Conservation (phyloP, 805 yeast species). For the Scheffersomyces coipomensis region DNA sequence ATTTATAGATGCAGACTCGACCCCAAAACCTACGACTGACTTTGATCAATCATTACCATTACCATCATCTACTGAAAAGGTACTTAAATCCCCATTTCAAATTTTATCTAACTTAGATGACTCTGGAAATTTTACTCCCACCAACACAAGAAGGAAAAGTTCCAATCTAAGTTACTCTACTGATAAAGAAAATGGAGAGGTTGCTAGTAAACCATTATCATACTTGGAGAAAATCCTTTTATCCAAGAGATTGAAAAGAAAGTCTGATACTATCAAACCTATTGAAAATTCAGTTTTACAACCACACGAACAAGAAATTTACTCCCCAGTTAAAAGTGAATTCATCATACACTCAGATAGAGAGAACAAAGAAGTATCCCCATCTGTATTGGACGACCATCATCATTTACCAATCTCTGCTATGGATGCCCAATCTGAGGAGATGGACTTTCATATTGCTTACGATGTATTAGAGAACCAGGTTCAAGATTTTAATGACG, state of each 20-base stretch:
- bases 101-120: no score
- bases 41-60: slow-evolving; percentile 29
- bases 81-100: slow-evolving; percentile 1
- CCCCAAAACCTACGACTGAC: slow-evolving; percentile 12
- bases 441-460: not conserved
- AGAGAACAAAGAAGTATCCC: no score
- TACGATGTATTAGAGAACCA: not conserved
- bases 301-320: no score
- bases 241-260: slow-evolving; percentile 4
- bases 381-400: no score
- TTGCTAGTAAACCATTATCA: slow-evolving; percentile 12
- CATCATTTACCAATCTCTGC: no score
- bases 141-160: no score
- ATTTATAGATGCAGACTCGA: slow-evolving; percentile 5
- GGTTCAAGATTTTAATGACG: not conserved
- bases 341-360: no score
- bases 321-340: no score
- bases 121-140: no score
- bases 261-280: no score
- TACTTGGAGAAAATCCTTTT: slow-evolving; percentile 32
- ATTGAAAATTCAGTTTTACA: no score
- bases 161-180: not conserved
- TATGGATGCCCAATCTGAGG: no score
- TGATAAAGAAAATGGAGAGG: not conserved
- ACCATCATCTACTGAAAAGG: slow-evolving; percentile 14